These are phyloP conservation scores for Phytopythium delawarense DNA, from an alignment of 352 stramenopile genomes.

Conservation along the genomic window DNA sequence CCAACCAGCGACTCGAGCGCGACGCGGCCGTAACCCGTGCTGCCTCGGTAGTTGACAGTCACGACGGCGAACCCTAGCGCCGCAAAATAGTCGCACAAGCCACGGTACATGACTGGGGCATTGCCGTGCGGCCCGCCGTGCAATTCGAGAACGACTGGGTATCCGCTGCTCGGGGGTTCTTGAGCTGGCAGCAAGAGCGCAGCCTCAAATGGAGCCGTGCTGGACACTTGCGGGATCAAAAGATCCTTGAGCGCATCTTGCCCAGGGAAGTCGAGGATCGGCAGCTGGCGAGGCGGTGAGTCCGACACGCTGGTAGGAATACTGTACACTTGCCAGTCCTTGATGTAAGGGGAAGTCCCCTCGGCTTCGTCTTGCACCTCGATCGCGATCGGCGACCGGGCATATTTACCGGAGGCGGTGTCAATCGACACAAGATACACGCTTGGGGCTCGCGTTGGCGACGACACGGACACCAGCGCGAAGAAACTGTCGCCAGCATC, in stretches of 20 bases:
- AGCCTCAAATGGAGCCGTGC: conserved; percentile 64
- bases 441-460: conserved; percentile 46
- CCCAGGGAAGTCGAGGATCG: conserved; percentile 14
- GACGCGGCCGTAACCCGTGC: conserved; percentile 90
- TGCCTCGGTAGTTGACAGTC: conserved; percentile 95
- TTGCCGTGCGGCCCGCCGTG: conserved; percentile 93
- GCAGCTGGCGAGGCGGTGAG: neutral
- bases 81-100: conserved; percentile 88
- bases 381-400: conserved; percentile 29
- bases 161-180: conserved; percentile 27
- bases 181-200: conserved; percentile 62
- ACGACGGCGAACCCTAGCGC: conserved; percentile 89
- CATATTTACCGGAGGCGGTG: conserved; percentile 33
- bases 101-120: conserved; percentile 83
- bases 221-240: conserved; percentile 46
- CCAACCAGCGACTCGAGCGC: conserved; percentile 88
- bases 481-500: conserved; percentile 17
- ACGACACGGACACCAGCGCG: conserved; percentile 49
- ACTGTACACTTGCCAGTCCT: conserved; percentile 54
- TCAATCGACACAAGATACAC: conserved; percentile 58
- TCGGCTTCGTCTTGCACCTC: conserved; percentile 35
- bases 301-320: conserved; percentile 55
- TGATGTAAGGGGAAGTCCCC: conserved; percentile 29
- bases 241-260: conserved; percentile 29
- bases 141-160: conserved; percentile 79